Conservation (phyloP, 495 filamentous ascomycete genomes). For the Wilcoxina mikolae region DNA sequence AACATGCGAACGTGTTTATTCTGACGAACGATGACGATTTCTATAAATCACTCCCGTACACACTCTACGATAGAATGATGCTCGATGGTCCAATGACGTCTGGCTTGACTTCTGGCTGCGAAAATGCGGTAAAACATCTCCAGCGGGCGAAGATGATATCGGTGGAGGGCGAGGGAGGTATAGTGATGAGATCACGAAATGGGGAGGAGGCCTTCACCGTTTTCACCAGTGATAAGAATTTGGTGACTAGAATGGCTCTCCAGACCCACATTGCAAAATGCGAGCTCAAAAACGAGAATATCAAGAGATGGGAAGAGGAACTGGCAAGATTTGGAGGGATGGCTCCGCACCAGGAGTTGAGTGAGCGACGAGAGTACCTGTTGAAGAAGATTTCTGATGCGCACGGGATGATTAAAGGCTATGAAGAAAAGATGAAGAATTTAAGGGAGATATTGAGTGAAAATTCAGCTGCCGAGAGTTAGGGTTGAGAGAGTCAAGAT, state of each 20-base stretch:
- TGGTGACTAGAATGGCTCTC: conserved; percentile 61
- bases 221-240: conserved; percentile 52
- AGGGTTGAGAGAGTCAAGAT: no score
- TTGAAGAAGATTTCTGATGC: conserved; percentile 53
- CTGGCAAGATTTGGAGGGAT: conserved; percentile 50
- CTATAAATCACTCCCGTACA: conserved; percentile 77
- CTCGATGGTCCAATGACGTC: conserved; percentile 42
- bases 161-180: conserved; percentile 54
- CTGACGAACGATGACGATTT: conserved; percentile 80
- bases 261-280: conserved; percentile 50
- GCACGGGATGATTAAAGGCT: conserved; percentile 59
- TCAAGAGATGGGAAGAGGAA: conserved; percentile 69
- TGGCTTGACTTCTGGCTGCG: conserved; percentile 54
- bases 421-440: conserved; percentile 52
- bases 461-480: no score
- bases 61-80: conserved; percentile 70
- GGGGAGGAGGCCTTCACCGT: conserved; percentile 66
- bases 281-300: conserved; percentile 56
- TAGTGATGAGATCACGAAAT: conserved; percentile 73
- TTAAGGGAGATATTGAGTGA: not conserved
- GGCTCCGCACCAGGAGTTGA: conserved; percentile 45
- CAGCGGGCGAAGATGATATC: conserved; percentile 79
- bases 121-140: conserved; percentile 59
- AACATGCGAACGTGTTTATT: conserved; percentile 90
- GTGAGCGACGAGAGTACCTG: conserved; percentile 60